phyloP scores from a whole-genome alignment of 164 flowering plant genomes.

The Liquidambar formosana region DNA sequence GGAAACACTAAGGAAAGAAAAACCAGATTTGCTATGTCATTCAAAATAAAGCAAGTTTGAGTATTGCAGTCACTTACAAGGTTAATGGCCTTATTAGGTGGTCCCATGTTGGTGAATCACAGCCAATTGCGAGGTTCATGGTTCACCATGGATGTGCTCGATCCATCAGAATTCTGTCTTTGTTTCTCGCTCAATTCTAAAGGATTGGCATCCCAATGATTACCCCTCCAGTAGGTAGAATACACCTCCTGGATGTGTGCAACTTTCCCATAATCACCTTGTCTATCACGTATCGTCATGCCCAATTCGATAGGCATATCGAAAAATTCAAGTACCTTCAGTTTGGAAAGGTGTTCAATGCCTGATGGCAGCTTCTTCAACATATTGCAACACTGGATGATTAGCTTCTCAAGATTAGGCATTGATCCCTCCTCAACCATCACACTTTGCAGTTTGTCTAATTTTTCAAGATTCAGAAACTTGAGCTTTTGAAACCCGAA shows the following conservation, averaged over 20 bases:
- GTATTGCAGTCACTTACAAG: too few relatives aligned
- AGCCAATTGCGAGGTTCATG: too few relatives aligned
- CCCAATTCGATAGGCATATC: slow-evolving; percentile 21
- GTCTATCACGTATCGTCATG: neutral
- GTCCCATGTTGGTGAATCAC: too few relatives aligned
- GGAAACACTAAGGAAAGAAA: too few relatives aligned
- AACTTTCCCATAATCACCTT: slow-evolving; percentile 13
- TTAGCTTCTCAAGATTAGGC: slow-evolving; percentile 4
- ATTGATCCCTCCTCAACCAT: slow-evolving; percentile 18
- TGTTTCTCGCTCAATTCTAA: too few relatives aligned
- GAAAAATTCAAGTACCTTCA: slow-evolving; percentile 9
- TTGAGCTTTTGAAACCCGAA: neutral
- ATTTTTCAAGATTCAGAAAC: neutral
- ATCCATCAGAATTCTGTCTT: too few relatives aligned
- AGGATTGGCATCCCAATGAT: too few relatives aligned
- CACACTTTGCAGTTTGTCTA: slow-evolving; percentile 12
- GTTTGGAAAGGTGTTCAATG: slow-evolving; percentile 19
- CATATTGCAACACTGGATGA: neutral
- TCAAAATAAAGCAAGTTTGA: too few relatives aligned
- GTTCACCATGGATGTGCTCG: too few relatives aligned
- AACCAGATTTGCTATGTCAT: too few relatives aligned
- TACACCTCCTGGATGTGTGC: slow-evolving; percentile 12
- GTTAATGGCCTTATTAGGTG: too few relatives aligned
- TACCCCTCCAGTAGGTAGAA: too few relatives aligned
- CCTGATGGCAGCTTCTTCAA: slow-evolving; percentile 22